These are phyloP conservation scores for Seiridium cupressi DNA, from an alignment of 2,329 filamentous ascomycete species.

Conservation along the genomic window DNA sequence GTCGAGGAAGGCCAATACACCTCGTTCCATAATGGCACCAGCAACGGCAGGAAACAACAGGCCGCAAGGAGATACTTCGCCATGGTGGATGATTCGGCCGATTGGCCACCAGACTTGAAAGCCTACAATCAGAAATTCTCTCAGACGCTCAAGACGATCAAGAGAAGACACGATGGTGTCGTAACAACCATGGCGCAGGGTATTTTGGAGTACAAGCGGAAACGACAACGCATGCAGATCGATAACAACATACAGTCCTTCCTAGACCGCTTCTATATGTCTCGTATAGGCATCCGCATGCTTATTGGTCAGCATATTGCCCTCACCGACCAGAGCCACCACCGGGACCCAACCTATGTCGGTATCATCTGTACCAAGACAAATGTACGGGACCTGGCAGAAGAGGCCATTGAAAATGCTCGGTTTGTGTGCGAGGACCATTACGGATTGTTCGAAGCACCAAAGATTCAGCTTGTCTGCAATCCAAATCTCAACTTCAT, in stretches of 20 bases:
- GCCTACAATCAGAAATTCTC: conserved; percentile 93
- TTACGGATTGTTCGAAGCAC: conserved; percentile 94
- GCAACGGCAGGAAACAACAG: conserved; percentile 44
- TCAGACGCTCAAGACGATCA: conserved; percentile 87
- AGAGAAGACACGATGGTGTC: conserved; percentile 92
- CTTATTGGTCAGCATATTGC: conserved; percentile 98
- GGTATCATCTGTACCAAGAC: conserved; percentile 99
- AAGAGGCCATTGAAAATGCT: conserved; percentile 97
- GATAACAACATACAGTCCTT: conserved; percentile 97
- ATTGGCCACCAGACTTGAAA: conserved; percentile 92
- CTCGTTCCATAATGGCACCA: conserved; percentile 48
- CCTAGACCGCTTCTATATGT: conserved; percentile 99
- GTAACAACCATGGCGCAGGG: conserved; percentile 98
- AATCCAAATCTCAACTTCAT: conserved; percentile 95
- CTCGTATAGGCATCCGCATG: conserved; percentile 98
- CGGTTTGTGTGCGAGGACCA: conserved; percentile 99
- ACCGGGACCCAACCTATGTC: conserved; percentile 89
- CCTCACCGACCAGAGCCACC: conserved; percentile 86
- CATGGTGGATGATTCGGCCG: conserved; percentile 79
- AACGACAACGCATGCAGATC: conserved; percentile 95
- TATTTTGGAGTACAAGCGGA: conserved; percentile 96
- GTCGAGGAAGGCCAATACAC: conserved; percentile 80
- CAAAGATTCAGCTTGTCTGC: conserved; percentile 95
- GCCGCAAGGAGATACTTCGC: conserved; percentile 79
- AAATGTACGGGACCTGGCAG: conserved; percentile 89